A percentile compares a stretch with the other conserved stretches of the same genome.
Conservation (phyloP, 1,284 basidiomycete genomes). For the Grifola frondosa region DNA sequence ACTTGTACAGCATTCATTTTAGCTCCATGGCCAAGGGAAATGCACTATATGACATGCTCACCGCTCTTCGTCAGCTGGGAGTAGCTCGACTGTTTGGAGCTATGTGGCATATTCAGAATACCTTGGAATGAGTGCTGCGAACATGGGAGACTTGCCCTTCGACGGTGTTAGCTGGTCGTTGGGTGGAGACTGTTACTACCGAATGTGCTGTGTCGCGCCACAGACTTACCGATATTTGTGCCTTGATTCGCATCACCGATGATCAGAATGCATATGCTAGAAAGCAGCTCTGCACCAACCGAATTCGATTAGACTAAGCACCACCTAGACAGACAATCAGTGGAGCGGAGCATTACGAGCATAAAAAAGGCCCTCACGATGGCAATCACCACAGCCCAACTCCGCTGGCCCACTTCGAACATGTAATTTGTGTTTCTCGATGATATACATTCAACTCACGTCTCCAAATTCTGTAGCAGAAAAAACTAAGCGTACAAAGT, state of each 20-base stretch:
- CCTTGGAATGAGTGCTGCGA: too few species aligned
- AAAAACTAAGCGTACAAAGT: slow-evolving; percentile 8
- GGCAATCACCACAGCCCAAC: slow-evolving; percentile 5
- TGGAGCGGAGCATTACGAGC: too few species aligned
- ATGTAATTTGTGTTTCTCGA: neutral
- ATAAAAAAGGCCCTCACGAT: slow-evolving; percentile 14
- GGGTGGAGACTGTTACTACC: neutral
- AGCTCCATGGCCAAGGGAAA: too few species aligned
- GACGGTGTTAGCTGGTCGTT: slow-evolving; percentile 16
- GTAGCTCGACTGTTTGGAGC: too few species aligned
- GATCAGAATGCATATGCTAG: too few species aligned
- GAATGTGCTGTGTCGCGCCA: too few species aligned
- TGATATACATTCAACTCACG: slow-evolving; percentile 7
- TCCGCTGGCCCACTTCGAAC: slow-evolving; percentile 19
- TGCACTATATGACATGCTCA: too few species aligned
- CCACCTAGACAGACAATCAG: slow-evolving; percentile 1
- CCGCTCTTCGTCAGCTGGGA: too few species aligned
- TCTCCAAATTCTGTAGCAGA: slow-evolving; percentile 21
- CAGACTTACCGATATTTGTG: slow-evolving; percentile 15
- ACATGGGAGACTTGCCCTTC: slow-evolving; percentile 17
- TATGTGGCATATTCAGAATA: too few species aligned
- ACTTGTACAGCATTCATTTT: too few species aligned
- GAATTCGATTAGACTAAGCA: slow-evolving; percentile 14
- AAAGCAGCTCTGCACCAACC: too few species aligned
- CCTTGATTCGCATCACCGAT: neutral